phyloP scores from a whole-genome alignment of 768 basidiomycete species.

The Pleurotus pulmonarius region DNA sequence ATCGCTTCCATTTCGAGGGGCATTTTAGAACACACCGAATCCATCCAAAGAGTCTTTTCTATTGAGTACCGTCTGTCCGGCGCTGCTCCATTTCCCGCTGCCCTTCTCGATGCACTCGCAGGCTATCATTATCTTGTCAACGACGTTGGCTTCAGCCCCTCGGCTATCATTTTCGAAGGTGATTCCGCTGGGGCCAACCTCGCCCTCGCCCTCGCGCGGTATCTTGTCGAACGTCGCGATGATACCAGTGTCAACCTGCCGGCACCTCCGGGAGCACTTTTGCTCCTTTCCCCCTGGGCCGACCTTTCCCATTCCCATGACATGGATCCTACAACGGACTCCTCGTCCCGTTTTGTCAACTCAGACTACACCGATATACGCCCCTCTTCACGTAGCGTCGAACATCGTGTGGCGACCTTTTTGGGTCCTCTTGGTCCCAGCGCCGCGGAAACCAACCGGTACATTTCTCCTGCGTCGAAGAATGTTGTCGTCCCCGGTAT shows the following conservation, averaged over 20 bases:
- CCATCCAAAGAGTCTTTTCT: conserved; percentile 47
- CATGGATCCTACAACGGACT: conserved; percentile 28
- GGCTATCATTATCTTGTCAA: conserved; percentile 71
- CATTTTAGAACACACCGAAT: conserved; percentile 39
- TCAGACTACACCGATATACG: too few species aligned
- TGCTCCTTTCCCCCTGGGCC: conserved; percentile 56
- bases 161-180: conserved; percentile 62
- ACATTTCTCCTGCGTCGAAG: background rate
- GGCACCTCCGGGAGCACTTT: conserved; percentile 39
- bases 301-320: conserved; percentile 42
- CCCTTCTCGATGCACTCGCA: conserved; percentile 69
- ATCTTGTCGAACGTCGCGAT: conserved; percentile 50
- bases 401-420: background rate
- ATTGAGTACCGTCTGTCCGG: conserved; percentile 72
- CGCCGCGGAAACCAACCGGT: background rate
- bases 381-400: too few species aligned
- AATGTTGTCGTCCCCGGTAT: background rate
- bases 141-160: conserved; percentile 49
- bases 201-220: conserved; percentile 57
- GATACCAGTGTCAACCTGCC: conserved; percentile 30
- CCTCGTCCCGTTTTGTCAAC: conserved; percentile 17
- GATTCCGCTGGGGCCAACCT: conserved; percentile 82
- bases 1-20: conserved; percentile 43
- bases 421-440: background rate
- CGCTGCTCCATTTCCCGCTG: conserved; percentile 66